Conservation (phyloP, 2,329 filamentous ascomycete species). For the Sporothrix inflata region DNA sequence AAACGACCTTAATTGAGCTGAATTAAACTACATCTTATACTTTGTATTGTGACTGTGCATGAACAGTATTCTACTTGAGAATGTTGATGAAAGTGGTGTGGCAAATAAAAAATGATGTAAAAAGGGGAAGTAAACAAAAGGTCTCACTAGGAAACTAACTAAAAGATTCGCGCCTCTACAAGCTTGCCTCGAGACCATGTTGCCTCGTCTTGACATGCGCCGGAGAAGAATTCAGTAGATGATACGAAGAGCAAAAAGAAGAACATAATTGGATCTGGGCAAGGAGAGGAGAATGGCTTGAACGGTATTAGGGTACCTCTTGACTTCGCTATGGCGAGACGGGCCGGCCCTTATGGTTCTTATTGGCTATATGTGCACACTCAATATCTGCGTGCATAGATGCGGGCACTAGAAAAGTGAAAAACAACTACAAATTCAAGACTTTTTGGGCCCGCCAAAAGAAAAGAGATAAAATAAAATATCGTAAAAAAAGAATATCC, state of each 20-base stretch:
- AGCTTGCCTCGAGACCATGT: not conserved
- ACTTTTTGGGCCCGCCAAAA: not conserved
- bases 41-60: not conserved
- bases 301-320: too few relatives aligned
- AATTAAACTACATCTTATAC: not conserved
- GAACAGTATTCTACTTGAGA: not conserved
- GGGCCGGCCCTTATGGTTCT: too few relatives aligned
- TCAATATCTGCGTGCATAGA: too few relatives aligned
- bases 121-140: constrained; percentile 9
- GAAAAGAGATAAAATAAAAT: not conserved
- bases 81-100: not conserved
- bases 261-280: too few relatives aligned
- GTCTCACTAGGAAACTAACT: not conserved
- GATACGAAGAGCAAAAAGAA: too few relatives aligned
- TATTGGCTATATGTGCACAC: too few relatives aligned
- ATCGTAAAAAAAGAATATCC: not conserved
- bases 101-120: not conserved
- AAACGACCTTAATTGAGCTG: not conserved
- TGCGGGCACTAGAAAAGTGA: too few relatives aligned
- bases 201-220: too few relatives aligned
- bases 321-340: too few relatives aligned
- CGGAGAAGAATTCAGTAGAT: too few relatives aligned
- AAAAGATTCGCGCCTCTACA: not conserved
- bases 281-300: too few relatives aligned
- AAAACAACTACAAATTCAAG: not conserved